Evolutionary conservation across 2,329 filamentous ascomycete genomes (phyloP).

Genomic region (Claviceps sp.): DNA sequence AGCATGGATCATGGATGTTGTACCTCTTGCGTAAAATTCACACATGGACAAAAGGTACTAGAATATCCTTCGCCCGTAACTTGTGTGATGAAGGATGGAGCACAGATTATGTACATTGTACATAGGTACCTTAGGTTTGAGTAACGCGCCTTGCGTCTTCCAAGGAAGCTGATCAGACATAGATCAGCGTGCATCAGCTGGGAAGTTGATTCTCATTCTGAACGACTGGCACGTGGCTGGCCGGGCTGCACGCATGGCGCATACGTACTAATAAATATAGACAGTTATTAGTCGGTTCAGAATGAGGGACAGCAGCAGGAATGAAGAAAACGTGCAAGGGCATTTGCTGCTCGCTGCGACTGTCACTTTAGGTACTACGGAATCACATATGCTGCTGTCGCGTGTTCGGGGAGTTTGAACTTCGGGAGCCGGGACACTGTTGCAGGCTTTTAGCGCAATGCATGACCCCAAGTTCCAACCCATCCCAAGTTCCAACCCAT

Average conservation of each 20-base stretch:
- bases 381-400: neutral
- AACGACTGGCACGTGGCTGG: neutral
- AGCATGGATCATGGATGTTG: no score
- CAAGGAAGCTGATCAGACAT: no score
- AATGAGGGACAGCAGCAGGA: neutral
- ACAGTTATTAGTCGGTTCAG: neutral
- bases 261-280: neutral
- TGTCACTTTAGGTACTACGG: neutral
- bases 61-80: no score
- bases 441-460: neutral
- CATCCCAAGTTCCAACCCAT: no score
- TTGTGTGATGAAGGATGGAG: no score
- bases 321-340: neutral
- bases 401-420: neutral
- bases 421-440: neutral
- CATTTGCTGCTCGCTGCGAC: neutral
- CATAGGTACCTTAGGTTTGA: no score
- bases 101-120: no score
- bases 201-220: neutral
- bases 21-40: no score
- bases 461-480: neutral
- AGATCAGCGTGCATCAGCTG: neutral
- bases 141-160: no score
- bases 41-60: no score
- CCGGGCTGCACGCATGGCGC: neutral